Evolutionary conservation across 495 filamentous ascomycete species (phyloP).

Genomic region (Penicillium pulvis): DNA sequence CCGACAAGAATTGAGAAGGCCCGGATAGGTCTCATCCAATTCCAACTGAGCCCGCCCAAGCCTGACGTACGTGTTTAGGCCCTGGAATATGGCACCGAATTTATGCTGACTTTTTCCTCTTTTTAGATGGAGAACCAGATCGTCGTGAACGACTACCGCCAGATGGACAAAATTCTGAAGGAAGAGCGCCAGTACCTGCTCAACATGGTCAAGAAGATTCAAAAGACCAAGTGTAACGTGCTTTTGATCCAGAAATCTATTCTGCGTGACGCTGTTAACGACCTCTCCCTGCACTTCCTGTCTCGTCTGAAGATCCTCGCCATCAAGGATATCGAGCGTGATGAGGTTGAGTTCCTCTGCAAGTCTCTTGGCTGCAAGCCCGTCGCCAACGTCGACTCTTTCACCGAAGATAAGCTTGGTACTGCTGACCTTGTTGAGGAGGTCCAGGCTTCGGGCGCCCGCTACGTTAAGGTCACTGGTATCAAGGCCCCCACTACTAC

Average conservation of each 20-base stretch:
- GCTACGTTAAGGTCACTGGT: constrained; percentile 92
- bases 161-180: constrained; percentile 99
- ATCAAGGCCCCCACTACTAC: constrained; percentile 60
- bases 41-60: constrained; percentile 96
- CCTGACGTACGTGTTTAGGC: constrained; percentile 72
- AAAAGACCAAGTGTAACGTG: constrained; percentile 99
- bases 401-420: constrained; percentile 98
- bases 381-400: constrained; percentile 97
- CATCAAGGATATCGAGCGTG: constrained; percentile 96
- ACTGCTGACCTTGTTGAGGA: constrained; percentile 96
- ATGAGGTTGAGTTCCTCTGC: constrained; percentile 99
- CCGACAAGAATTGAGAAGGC: constrained; percentile 96
- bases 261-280: constrained; percentile 95
- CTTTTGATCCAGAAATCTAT: constrained; percentile 99
- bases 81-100: not conserved
- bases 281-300: constrained; percentile 94
- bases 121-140: constrained; percentile 97
- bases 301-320: constrained; percentile 93
- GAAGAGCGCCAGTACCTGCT: constrained; percentile 97
- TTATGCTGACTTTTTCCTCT: not conserved
- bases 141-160: constrained; percentile 96
- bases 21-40: constrained; percentile 94
- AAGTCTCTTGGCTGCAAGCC: constrained; percentile 98
- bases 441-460: constrained; percentile 78
- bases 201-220: constrained; percentile 99